Evolutionary conservation across 1,284 basidiomycete genomes (phyloP).

Genomic region (Ceratobasidium sp.): DNA sequence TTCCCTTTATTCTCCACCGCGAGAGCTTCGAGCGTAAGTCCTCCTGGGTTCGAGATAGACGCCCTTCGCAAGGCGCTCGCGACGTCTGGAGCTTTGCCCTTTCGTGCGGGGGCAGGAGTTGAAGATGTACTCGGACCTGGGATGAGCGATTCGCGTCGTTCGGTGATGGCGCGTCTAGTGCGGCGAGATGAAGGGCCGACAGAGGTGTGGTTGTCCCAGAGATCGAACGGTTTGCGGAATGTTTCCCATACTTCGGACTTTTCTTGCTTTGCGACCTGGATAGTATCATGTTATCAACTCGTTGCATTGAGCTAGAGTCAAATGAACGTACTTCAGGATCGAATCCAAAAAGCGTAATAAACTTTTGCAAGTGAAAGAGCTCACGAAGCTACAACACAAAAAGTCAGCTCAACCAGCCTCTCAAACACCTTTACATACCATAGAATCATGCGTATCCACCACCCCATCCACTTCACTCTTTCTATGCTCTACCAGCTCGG

Average conservation of each 20-base stretch:
- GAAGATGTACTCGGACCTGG: neutral
- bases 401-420: conserved; percentile 12
- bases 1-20: neutral
- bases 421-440: conserved; percentile 66
- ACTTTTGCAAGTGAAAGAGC: conserved; percentile 87
- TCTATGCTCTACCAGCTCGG: conserved; percentile 68
- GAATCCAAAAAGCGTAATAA: conserved; percentile 78
- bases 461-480: conserved; percentile 72
- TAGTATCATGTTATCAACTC: conserved; percentile 35
- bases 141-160: conserved; percentile 64
- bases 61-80: conserved; percentile 10
- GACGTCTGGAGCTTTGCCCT: conserved; percentile 27
- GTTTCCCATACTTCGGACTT: conserved; percentile 79
- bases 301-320: neutral
- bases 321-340: conserved; percentile 73
- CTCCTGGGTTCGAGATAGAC: neutral
- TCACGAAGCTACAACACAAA: conserved; percentile 75
- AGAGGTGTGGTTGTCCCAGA: conserved; percentile 62
- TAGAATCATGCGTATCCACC: conserved; percentile 78
- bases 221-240: conserved; percentile 74
- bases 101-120: conserved; percentile 48
- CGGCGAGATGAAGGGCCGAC: conserved; percentile 57
- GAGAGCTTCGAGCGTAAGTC: neutral
- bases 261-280: conserved; percentile 79
- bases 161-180: conserved; percentile 73